phyloP scores from a whole-genome alignment of 2,329 filamentous ascomycete species.

The Tricladium varicosporioides region DNA sequence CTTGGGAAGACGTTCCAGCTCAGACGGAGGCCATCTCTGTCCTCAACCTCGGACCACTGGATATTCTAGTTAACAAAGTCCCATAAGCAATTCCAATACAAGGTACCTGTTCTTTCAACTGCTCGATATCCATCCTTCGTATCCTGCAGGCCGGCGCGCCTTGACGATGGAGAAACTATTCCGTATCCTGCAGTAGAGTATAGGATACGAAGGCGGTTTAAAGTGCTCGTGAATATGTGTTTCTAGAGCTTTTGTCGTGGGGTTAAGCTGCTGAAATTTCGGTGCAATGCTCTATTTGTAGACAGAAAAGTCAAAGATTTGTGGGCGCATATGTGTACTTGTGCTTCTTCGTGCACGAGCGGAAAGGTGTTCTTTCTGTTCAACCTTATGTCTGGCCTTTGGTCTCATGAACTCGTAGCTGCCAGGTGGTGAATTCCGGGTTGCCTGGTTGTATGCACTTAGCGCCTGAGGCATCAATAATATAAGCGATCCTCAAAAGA shows the following conservation, averaged over 20 bases:
- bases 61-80: neutral
- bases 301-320: neutral
- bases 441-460: neutral
- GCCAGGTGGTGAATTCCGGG: slow-evolving; percentile 21
- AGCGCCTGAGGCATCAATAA: neutral
- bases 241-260: no score
- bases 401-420: neutral
- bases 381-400: neutral
- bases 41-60: slow-evolving; percentile 70
- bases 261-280: neutral
- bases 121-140: slow-evolving; percentile 31
- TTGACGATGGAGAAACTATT: neutral
- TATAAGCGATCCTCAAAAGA: slow-evolving; percentile 7
- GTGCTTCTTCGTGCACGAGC: neutral
- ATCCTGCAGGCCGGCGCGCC: neutral
- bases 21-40: slow-evolving; percentile 89
- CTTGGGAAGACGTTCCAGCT: slow-evolving; percentile 99
- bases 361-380: slow-evolving; percentile 6
- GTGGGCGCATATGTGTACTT: neutral
- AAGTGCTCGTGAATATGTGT: neutral
- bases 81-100: neutral
- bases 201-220: neutral
- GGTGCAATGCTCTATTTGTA: neutral
- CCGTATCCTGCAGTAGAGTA: neutral
- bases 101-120: slow-evolving; percentile 29